These are phyloP conservation scores for Xylaria scruposa DNA, from an alignment of 495 filamentous ascomycete genomes.

Conservation along the genomic window DNA sequence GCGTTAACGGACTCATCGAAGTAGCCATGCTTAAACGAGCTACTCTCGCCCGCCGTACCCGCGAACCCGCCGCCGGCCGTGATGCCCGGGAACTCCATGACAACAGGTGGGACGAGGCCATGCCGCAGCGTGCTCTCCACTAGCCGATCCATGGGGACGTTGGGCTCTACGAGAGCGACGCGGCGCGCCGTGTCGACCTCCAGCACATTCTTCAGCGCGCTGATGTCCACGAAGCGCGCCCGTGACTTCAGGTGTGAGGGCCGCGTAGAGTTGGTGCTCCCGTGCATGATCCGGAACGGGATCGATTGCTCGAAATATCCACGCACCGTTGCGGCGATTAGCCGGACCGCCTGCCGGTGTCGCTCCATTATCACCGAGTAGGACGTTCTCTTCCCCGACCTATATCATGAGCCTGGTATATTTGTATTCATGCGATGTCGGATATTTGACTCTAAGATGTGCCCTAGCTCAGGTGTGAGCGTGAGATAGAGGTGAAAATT, in stretches of 20 bases:
- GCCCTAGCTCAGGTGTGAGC: not conserved
- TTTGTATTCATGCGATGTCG: not conserved
- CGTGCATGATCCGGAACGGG: constrained; percentile 79
- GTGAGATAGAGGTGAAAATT: constrained; percentile 15
- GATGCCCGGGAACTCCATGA: constrained; percentile 70
- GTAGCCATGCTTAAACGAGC: constrained; percentile 63
- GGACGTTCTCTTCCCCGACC: not conserved
- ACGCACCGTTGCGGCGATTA: constrained; percentile 57
- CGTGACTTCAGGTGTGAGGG: constrained; percentile 42
- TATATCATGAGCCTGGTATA: not conserved
- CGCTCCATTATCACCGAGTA: constrained; percentile 46
- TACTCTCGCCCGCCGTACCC: constrained; percentile 66
- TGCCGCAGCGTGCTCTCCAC: constrained; percentile 59
- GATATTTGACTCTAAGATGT: not conserved
- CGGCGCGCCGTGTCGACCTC: constrained; percentile 46
- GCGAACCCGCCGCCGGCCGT: constrained; percentile 68
- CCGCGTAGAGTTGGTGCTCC: constrained; percentile 77
- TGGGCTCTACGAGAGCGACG: constrained; percentile 65
- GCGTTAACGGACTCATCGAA: constrained; percentile 61
- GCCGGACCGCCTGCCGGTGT: constrained; percentile 53
- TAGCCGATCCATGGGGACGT: constrained; percentile 69
- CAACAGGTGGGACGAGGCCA: constrained; percentile 62
- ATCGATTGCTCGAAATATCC: constrained; percentile 62
- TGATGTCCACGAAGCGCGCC: constrained; percentile 50
- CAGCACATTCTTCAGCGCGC: constrained; percentile 45